Percentiles rank a stretch among this genome's conserved stretches.
These are phyloP conservation scores for Cyberlindnera xishuangbannaensis DNA, from an alignment of 805 yeast genomes.

Conservation along the genomic window DNA sequence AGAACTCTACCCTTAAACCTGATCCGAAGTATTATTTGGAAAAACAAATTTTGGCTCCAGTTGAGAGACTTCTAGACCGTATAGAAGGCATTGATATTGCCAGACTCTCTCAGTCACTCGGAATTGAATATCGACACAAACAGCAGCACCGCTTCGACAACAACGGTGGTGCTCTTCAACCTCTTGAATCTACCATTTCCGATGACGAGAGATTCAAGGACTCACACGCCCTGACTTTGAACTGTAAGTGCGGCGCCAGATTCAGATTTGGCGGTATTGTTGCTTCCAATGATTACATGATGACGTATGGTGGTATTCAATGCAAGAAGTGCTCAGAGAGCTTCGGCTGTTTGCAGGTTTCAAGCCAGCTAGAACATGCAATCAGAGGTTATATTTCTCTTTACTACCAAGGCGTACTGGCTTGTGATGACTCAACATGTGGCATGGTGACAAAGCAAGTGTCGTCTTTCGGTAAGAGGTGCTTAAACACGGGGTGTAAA, in stretches of 20 bases:
- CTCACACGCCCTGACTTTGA: constrained; percentile 47
- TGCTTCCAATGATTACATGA: constrained; percentile 51
- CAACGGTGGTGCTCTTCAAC: constrained; percentile 53
- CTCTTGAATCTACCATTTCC: constrained; percentile 73
- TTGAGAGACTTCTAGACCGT: constrained; percentile 78
- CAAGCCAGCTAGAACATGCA: constrained; percentile 68
- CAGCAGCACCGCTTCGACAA: constrained; percentile 21
- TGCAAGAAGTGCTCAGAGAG: constrained; percentile 57
- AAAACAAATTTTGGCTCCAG: constrained; percentile 86
- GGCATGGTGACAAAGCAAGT: constrained; percentile 76
- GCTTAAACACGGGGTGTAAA: constrained; percentile 55
- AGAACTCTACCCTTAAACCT: constrained; percentile 47
- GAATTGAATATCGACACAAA: constrained; percentile 60
- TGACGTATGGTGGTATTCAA: constrained; percentile 63
- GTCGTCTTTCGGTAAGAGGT: constrained; percentile 83
- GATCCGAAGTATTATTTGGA: constrained; percentile 79
- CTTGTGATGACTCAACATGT: constrained; percentile 83
- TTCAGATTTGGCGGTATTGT: constrained; percentile 75
- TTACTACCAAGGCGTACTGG: constrained; percentile 83
- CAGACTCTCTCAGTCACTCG: constrained; percentile 70
- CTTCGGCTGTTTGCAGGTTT: constrained; percentile 49
- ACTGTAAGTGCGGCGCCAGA: constrained; percentile 54
- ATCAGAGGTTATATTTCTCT: constrained; percentile 63
- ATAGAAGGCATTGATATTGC: constrained; percentile 83
- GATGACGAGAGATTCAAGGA: constrained; percentile 79